Base-by-base conservation (phyloP, 805 yeast species). In the Candida berthetii region DNA sequence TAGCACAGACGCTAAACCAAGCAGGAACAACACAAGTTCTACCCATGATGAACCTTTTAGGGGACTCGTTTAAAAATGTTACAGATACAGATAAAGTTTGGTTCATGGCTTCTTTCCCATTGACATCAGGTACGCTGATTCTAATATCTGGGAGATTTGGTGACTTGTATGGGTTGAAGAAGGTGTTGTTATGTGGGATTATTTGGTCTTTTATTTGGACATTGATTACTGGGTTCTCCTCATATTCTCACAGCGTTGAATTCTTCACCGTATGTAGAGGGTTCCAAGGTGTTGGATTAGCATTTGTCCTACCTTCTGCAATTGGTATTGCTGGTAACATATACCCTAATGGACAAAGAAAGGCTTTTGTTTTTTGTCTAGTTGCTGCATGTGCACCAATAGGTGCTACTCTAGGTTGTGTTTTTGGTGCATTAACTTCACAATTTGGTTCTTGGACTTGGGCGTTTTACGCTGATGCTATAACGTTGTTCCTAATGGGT, bases 111-210 rank as follows among this genome's bases (percentile, higher is more conserved):
- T 74, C 86, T 0, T 82, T 76, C 54, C 79, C 87, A 0, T 60
- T 85, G 41, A 77, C 87, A 0, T 76, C 82, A 5, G 91, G 91
- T 11, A 81, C 91, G 0, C 78, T 84, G 46, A 83, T 85, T 39
- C 58, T 85, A 31, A 65, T 80, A 4, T 72, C 83, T 31, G 93
- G 93, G 8, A 69, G 80, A 38, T 53, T 82, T 36, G 93, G 95
- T 28, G 95, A 85, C 52, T 64, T 83, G 11, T 77, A 75, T 49
- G 93, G 93, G 0, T 65, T 81, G 40, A 79, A 77, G 43, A 62
- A 56, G 33, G 59, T 77, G n/a, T 66, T 80, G 41, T 34, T 78
- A 0, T 49, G 66, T 4, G 88, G 91, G 1, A 78, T 79, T 59
- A 37, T 59, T 7, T 73, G 85, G 77, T 60, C 72, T 3, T 50